Base-by-base conservation (phyloP, 2,329 filamentous ascomycete genomes). In the Thyridium curvatum region DNA sequence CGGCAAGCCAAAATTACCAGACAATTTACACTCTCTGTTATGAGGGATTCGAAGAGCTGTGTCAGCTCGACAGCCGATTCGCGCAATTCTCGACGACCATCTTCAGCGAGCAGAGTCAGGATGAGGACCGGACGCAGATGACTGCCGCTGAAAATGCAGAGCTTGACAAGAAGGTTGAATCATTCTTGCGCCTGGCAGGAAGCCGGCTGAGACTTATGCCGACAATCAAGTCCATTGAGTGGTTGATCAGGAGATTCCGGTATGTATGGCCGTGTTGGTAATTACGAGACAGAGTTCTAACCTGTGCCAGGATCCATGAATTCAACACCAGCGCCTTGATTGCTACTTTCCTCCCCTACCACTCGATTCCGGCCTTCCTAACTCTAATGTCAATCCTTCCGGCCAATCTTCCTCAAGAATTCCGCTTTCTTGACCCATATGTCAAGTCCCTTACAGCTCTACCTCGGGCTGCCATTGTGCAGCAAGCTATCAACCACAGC, bases 51-150 rank as follows among this genome's bases (percentile, higher is more conserved):
- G 80, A 89, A 46, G 93, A 98, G 55, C 71, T 98, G 42, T 97
- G 93, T 62, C 79, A 82, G 49, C 72, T 98, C 39, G 94, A 99
- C 59, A 61, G 71, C 17, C 79, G 89, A 42, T 97, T 96, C 54
- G 56, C 72, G 12, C 70, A 74, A 29, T 98, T 91, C 56, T 74
- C 78, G 44, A 71, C 74, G 41, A 90, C 80, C 39, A 72, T 99
- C 41, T 99, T 97, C 72, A 94, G 86, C 68, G 86, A 93, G 52
- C 86, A 95, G 66, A 96, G 91, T 65, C 90, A 89, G 59, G 74
- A 78, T 45, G 83, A 95, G 56, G 93, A 98, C 59, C 79, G 93
- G 39, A 84, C 79, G 16, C 84, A 93, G 63, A 84, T 97, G 76
- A 90, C 82, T 13, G 72, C 74, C 21, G 71, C 74, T 43, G 86